phyloP scores from a whole-genome alignment of 306 rosid genomes.

The Elaeagnus macrophylla region DNA sequence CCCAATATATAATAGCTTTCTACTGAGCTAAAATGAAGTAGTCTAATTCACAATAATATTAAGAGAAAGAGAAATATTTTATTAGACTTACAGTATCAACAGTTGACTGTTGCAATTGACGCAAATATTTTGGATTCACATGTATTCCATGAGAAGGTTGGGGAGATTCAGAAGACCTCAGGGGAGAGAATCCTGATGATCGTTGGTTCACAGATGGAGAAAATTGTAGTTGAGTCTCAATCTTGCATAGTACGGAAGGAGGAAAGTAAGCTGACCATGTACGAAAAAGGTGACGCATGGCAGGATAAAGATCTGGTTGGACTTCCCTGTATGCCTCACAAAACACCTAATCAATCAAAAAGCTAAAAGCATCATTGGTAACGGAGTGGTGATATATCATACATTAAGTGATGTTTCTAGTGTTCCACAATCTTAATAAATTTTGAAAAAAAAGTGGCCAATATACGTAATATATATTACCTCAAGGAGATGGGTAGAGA shows the following conservation, averaged over 20 bases:
- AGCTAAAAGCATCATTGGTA: constrained; percentile 13
- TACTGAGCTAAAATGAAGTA: background rate
- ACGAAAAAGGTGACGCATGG: constrained; percentile 92
- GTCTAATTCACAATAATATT: background rate
- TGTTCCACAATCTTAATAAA: background rate
- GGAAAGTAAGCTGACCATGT: constrained; percentile 85
- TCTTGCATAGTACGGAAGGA: constrained; percentile 53
- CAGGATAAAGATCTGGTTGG: constrained; percentile 49
- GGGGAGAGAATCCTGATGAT: constrained; percentile 47
- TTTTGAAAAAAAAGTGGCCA: no score
- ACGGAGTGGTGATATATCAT: constrained; percentile 9
- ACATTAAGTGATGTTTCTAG: background rate
- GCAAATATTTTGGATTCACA: constrained; percentile 77
- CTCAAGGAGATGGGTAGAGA: constrained; percentile 67
- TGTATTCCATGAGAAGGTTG: constrained; percentile 86
- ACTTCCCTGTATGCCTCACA: constrained; percentile 81
- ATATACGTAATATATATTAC: constrained; percentile 31
- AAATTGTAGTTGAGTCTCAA: constrained; percentile 71
- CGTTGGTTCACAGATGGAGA: constrained; percentile 42
- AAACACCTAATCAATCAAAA: constrained; percentile 47
- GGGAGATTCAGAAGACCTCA: constrained; percentile 66
- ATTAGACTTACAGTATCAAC: constrained; percentile 61
- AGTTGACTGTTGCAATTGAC: constrained; percentile 53
- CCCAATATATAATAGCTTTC: no score
- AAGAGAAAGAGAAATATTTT: constrained; percentile 14